Base-by-base conservation (phyloP, 164 flowering plant species). In the Platanus orientalis region DNA sequence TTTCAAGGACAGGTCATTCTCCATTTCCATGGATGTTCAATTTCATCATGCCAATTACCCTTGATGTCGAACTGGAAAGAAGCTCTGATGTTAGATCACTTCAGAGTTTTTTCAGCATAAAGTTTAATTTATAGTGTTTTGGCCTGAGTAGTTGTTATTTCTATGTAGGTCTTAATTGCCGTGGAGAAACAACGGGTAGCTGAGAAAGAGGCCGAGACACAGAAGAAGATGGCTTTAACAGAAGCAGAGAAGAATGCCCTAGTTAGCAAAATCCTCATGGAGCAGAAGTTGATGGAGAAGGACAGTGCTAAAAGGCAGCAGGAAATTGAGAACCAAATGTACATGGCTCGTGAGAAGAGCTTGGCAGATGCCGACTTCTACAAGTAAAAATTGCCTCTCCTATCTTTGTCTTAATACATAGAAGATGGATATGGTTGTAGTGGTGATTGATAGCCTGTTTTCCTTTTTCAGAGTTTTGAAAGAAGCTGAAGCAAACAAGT, bases 161-260 rank as follows among this genome's bases (percentile, higher is more conserved):
- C 53, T 48, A 28, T 59, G 32, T 66, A 90, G 98, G 98, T 86
- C 39, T 72, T 94, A 64, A 91, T 94, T 76, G 83, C 95, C 45
- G 51, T 91, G 17, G 97, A 93, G 88, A 86, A 65, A 66, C 98
- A 93, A 67, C 83, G 71, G 68, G 97, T 94, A 2, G 80, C 80
- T 40, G 98, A 94, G 80, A 94, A 89, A 69, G 98, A 94, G 75
- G 92, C 96, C 6, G 98, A 94, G 76, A 89, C 96, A 44, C 73
- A 69, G 57, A 91, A 89, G 80, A 94, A 89, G 78, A 84, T 94
- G 68, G 98, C 98, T 47, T 81, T 94, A 61, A 83, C 89, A 67
- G 98, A 89, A 71, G 97, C 97, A 23, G 92, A 91, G 79, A 90
- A 89, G 78, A 78, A 87, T 76, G 83, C 96, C 24, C 76, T 77